A percentile compares a stretch with the other conserved stretches of the same genome.
These are phyloP conservation scores for Aspergillus felis DNA, from an alignment of 2,329 filamentous ascomycete species.

Conservation along the genomic window DNA sequence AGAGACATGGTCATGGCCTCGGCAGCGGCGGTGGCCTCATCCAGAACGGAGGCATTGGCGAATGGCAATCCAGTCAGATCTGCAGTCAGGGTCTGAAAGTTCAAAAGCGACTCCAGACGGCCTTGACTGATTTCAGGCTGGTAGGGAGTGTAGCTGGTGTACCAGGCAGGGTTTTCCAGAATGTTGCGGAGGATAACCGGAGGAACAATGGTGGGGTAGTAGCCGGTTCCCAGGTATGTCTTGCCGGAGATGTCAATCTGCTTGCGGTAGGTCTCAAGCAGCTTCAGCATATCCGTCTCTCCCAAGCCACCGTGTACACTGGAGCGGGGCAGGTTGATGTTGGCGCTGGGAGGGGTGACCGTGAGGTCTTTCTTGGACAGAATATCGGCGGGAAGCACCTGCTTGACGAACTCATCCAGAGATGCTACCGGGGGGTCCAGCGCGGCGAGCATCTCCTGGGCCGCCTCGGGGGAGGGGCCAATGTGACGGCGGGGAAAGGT, in stretches of 20 bases:
- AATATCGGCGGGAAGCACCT: constrained; percentile 79
- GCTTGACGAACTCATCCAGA: constrained; percentile 76
- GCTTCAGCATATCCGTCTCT: constrained; percentile 41
- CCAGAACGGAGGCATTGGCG: constrained; percentile 84
- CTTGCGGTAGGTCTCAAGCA: constrained; percentile 39
- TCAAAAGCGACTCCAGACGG: constrained; percentile 82
- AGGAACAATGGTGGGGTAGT: constrained; percentile 81
- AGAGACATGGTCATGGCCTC: constrained; percentile 94
- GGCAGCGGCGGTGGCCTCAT: constrained; percentile 87
- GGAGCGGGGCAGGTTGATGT: constrained; percentile 39
- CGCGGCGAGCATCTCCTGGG: constrained; percentile 72
- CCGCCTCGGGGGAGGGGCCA: constrained; percentile 68
- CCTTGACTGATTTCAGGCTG: constrained; percentile 97
- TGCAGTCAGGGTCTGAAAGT: constrained; percentile 90
- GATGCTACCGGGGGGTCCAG: constrained; percentile 69
- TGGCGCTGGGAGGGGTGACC: constrained; percentile 48
- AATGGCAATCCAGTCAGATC: constrained; percentile 85
- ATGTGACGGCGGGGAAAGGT: constrained; percentile 81
- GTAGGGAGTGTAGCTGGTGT: constrained; percentile 96
- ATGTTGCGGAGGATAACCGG: constrained; percentile 91
- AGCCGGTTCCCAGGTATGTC: constrained; percentile 78
- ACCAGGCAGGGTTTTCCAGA: constrained; percentile 91
- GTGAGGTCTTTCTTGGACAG: constrained; percentile 62
- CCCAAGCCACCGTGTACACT: constrained; percentile 44
- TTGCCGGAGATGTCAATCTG: constrained; percentile 60